Base-by-base conservation (phyloP, 495 filamentous ascomycete species). In the Penicillium egyptiacum region DNA sequence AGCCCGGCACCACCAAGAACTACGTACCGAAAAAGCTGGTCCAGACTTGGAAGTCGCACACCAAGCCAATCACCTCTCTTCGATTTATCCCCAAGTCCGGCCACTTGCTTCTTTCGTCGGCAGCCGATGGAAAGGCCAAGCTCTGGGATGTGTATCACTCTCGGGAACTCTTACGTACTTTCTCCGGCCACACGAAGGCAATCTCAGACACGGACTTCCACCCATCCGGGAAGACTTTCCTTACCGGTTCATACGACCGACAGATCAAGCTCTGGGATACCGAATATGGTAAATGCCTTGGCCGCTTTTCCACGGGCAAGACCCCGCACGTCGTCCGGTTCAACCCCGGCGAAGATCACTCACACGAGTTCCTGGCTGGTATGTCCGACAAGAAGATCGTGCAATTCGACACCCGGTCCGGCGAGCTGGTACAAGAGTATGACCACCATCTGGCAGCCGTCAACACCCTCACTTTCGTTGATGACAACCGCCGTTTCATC, bases 381-480 rank as follows among this genome's bases (percentile, higher is more conserved):
- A 90, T 97, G 88, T 91, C 89, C 19, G 94, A 99, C 75, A 98
- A 98, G 75, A 93, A 96, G 78, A 99, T 99, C 61, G 83, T 99
- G 30, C 94, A 99, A 67, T 99, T 96, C 74, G 94, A 99, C 70
- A 92, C 87, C 9, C 83, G 94, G 17, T 86, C 86, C 9, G 85
- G 86, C 58, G 88, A 95, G 62, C 78, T 92, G 40, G 88, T 96
- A 39, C 94, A 99, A 67, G 94, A 98, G 80, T 99, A 99, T 75
- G 92, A 98, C 71, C 92, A 98, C 75, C 94, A 99, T 66, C 77
- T 99, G 50, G 92, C 89, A 39, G 89, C 93, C n/a, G 85, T 99
- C 79, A 98, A 98, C 76, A 98, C 93, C 9, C 89, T 98, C 65
- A 96, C 91, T 37, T 98, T 97, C 70, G 91, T 95, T 61, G 94